Conservation (phyloP, 108 stramenopile genomes). For the Phaeodactylum tricornutum region DNA sequence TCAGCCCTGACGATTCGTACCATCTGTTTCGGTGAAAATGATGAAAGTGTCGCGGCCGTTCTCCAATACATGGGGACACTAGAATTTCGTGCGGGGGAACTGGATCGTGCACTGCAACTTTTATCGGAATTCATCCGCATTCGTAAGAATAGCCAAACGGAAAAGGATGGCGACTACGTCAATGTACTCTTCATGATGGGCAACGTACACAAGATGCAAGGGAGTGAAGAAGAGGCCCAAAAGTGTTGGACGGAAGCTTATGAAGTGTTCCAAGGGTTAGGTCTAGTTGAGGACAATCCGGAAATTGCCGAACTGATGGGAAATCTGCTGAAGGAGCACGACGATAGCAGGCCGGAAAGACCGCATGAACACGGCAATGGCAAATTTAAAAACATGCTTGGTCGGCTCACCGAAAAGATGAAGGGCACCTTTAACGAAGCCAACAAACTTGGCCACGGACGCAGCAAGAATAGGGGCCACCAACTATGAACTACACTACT, state of each 20-base stretch:
- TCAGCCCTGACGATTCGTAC: conserved; percentile 26
- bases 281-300: conserved; percentile 33
- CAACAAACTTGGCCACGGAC: too few relatives aligned
- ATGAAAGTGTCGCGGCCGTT: conserved; percentile 44
- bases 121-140: conserved; percentile 49
- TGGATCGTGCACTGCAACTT: conserved; percentile 32
- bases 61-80: conserved; percentile 59
- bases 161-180: conserved; percentile 36
- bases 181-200: conserved; percentile 52
- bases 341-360: background rate
- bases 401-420: conserved; percentile 6
- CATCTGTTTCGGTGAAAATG: conserved; percentile 20
- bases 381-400: conserved; percentile 14
- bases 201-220: conserved; percentile 55
- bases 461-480: background rate
- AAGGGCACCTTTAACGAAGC: too few relatives aligned
- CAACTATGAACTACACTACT: background rate
- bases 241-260: conserved; percentile 45
- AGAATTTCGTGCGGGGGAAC: conserved; percentile 41
- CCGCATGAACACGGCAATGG: background rate
- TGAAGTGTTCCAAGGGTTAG: conserved; percentile 30
- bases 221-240: conserved; percentile 31
- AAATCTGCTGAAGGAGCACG: conserved; percentile 14
- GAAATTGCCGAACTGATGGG: conserved; percentile 33
- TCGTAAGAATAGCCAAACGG: conserved; percentile 25